Conservation (phyloP, 805 yeast species). For the Ogataea neopini region DNA sequence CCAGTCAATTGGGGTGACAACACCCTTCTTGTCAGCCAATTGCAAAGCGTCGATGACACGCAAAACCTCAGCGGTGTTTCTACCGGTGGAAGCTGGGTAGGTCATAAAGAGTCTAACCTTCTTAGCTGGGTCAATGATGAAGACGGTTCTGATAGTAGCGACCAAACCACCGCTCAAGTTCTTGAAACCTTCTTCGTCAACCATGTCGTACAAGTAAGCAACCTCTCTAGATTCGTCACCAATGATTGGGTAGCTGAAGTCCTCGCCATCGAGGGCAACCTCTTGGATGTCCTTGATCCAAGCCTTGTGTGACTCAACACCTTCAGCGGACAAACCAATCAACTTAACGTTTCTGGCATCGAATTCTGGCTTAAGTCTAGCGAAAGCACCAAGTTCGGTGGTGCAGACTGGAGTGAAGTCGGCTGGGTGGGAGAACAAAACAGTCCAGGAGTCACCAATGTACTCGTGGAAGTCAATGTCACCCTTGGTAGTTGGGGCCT, state of each 20-base stretch:
- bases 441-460: conserved; percentile 84
- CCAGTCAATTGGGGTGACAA: conserved; percentile 95
- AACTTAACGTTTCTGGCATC: conserved; percentile 81
- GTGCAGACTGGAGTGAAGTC: conserved; percentile 98
- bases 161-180: conserved; percentile 72
- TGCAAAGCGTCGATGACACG: conserved; percentile 90
- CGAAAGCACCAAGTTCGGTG: conserved; percentile 93
- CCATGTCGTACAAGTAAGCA: conserved; percentile 83
- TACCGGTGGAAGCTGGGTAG: conserved; percentile 93
- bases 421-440: conserved; percentile 91
- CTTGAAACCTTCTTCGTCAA: conserved; percentile 80
- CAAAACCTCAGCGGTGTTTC: conserved; percentile 90
- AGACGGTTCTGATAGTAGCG: conserved; percentile 89
- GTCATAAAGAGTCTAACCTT: conserved; percentile 83
- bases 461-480: conserved; percentile 83
- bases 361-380: conserved; percentile 85
- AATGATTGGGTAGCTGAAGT: conserved; percentile 84
- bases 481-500: conserved; percentile 80
- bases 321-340: conserved; percentile 88
- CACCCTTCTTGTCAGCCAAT: conserved; percentile 76
- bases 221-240: conserved; percentile 86
- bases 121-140: conserved; percentile 86
- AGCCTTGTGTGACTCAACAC: conserved; percentile 70
- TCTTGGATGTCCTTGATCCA: conserved; percentile 95
- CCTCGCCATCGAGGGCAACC: conserved; percentile 63